A percentile compares a stretch with the other conserved stretches of the same genome.
These are phyloP conservation scores for Smittium culicis DNA, from an alignment of 371 early-diverging fungal genomes.

Conservation along the genomic window DNA sequence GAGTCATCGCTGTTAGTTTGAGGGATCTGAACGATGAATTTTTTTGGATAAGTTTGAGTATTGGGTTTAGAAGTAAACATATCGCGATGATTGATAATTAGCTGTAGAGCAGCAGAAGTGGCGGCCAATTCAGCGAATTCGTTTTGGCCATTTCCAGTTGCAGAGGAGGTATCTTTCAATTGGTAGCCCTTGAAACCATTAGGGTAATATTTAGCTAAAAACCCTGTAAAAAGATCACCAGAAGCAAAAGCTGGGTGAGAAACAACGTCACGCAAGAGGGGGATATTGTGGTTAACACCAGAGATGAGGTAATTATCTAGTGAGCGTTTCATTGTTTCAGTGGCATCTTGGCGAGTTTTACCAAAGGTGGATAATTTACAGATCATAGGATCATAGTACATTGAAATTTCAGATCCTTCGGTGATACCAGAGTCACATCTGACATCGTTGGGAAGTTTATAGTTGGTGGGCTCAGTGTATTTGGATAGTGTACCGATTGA, in stretches of 20 bases:
- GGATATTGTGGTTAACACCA: constrained; percentile 89
- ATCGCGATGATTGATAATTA: constrained; percentile 44
- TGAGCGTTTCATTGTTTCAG: constrained; percentile 61
- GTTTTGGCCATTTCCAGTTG: constrained; percentile 29
- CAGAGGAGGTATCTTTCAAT: constrained; percentile 30
- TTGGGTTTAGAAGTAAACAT: neutral
- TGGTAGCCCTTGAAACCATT: constrained; percentile 69
- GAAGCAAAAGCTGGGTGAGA: constrained; percentile 55
- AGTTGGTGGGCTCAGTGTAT: constrained; percentile 46
- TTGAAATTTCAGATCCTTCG: constrained; percentile 79
- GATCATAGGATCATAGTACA: constrained; percentile 96
- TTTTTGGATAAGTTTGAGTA: neutral
- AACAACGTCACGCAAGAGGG: constrained; percentile 76
- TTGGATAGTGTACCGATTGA: constrained; percentile 80
- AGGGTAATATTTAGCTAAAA: constrained; percentile 83
- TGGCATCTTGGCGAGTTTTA: constrained; percentile 58
- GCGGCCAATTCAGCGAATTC: constrained; percentile 39
- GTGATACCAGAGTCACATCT: constrained; percentile 87
- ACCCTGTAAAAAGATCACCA: constrained; percentile 77
- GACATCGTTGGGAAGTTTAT: constrained; percentile 35
- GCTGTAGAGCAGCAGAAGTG: constrained; percentile 48
- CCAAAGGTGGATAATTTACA: constrained; percentile 87
- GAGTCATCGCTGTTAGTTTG: constrained; percentile 32
- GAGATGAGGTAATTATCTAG: constrained; percentile 83
- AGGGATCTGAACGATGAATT: constrained; percentile 17